phyloP scores from a whole-genome alignment of 352 stramenopile genomes.

The Globisporangium parvum region DNA sequence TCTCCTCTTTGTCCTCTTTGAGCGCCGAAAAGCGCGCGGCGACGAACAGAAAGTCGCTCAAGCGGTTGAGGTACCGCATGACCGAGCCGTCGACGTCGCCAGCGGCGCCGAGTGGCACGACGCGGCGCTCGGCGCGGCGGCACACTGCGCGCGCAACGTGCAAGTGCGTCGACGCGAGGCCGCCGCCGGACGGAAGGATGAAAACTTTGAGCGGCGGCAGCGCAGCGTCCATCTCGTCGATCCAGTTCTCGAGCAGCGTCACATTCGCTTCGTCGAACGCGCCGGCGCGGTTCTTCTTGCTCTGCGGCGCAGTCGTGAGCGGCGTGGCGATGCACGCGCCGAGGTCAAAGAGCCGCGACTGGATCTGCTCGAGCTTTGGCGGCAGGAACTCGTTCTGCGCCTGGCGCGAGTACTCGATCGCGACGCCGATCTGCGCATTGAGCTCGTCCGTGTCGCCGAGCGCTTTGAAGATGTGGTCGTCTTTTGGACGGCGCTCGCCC shows the following conservation, averaged over 20 bases:
- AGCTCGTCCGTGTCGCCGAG: slow-evolving; percentile 90
- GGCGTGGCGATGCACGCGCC: slow-evolving; percentile 86
- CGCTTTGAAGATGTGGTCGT: slow-evolving; percentile 84
- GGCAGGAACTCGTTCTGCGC: slow-evolving; percentile 40
- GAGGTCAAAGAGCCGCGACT: slow-evolving; percentile 89
- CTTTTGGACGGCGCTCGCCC: slow-evolving; percentile 81
- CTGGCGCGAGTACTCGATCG: slow-evolving; percentile 42
- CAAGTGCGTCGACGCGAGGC: slow-evolving; percentile 75
- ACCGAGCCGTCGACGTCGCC: slow-evolving; percentile 76
- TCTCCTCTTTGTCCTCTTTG: slow-evolving; percentile 65
- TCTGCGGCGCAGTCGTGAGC: slow-evolving; percentile 46
- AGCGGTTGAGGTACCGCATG: slow-evolving; percentile 76
- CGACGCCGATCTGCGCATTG: slow-evolving; percentile 73
- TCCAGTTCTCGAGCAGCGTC: slow-evolving; percentile 66
- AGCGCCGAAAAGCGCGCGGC: slow-evolving; percentile 56
- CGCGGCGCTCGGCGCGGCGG: slow-evolving; percentile 78
- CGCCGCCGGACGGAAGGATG: slow-evolving; percentile 76
- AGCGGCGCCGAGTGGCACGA: slow-evolving; percentile 65
- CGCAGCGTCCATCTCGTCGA: slow-evolving; percentile 85
- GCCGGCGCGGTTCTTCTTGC: slow-evolving; percentile 57
- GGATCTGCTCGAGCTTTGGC: slow-evolving; percentile 74
- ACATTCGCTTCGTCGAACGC: slow-evolving; percentile 65
- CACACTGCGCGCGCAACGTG: slow-evolving; percentile 84
- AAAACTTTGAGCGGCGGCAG: slow-evolving; percentile 84
- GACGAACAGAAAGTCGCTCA: slow-evolving; percentile 89